Evolutionary conservation across 257 asterid genomes (phyloP).

Genomic region (Solanum clarkiae): DNA sequence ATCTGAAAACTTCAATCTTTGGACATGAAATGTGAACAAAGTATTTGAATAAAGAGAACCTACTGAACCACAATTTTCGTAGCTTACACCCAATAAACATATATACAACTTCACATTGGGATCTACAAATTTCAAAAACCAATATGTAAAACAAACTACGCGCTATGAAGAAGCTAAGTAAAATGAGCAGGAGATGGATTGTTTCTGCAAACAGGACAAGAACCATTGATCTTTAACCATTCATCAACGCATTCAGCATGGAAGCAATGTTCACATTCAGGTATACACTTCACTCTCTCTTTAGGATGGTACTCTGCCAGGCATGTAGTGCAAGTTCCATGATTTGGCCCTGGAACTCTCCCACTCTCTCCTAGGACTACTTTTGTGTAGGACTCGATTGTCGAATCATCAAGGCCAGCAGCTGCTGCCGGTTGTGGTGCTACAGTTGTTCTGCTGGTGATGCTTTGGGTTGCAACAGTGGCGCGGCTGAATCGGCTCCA

Average conservation of each 20-base stretch:
- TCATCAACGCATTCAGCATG: constrained; percentile 75
- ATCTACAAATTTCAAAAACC: not conserved
- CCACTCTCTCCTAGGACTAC: constrained; percentile 65
- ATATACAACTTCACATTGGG: not conserved
- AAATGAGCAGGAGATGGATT: constrained; percentile 30
- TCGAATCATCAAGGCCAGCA: constrained; percentile 54
- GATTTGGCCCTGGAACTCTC: constrained; percentile 52
- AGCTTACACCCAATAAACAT: not conserved
- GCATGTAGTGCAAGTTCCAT: constrained; percentile 62
- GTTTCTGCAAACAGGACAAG: constrained; percentile 73
- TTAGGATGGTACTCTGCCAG: constrained; percentile 54
- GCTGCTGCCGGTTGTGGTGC: constrained; percentile 1
- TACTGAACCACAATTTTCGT: not conserved
- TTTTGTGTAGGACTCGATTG: constrained; percentile 54
- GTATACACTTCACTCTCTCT: constrained; percentile 46
- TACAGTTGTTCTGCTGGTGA: not conserved
- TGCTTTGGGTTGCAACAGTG: not conserved
- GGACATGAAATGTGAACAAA: not conserved
- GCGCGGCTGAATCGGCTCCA: not conserved
- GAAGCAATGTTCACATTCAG: constrained; percentile 72
- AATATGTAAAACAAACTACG: not conserved
- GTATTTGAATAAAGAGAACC: not conserved
- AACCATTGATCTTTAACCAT: constrained; percentile 53
- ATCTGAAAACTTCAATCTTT: not conserved
- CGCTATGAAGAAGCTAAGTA: not conserved